A percentile compares a stretch with the other conserved stretches of the same genome.
These are phyloP conservation scores for Aspergillus sp. DNA, from an alignment of 2,329 filamentous ascomycete species.

Conservation along the genomic window DNA sequence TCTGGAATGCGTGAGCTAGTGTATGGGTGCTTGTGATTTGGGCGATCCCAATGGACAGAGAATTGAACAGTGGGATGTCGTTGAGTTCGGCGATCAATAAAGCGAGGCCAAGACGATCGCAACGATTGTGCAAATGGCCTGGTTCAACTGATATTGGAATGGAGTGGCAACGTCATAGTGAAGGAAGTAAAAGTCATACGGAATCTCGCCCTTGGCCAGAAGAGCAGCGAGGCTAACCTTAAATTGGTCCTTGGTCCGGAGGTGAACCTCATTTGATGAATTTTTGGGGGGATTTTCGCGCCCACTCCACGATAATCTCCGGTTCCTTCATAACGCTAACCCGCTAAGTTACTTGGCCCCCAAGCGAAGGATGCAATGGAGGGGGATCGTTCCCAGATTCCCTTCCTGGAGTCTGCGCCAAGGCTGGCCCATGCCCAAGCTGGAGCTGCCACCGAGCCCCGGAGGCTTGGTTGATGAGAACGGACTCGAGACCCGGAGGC, in stretches of 20 bases:
- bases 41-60: conserved; percentile 27
- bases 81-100: conserved; percentile 1
- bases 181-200: conserved; percentile 7
- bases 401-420: conserved; percentile 22
- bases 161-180: conserved; percentile 7
- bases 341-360: conserved; percentile 24
- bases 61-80: conserved; percentile 15
- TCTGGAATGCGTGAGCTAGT: conserved; percentile 4
- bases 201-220: conserved; percentile 8
- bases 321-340: conserved; percentile 25
- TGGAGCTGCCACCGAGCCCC: conserved; percentile 27
- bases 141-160: neutral
- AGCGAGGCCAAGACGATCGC: neutral
- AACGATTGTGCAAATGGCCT: neutral
- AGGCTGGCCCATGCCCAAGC: conserved; percentile 18
- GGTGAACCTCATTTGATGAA: conserved; percentile 14
- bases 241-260: conserved; percentile 12
- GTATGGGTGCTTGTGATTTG: conserved; percentile 14
- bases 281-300: conserved; percentile 16
- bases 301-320: conserved; percentile 32
- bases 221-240: conserved; percentile 12
- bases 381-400: conserved; percentile 28
- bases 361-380: conserved; percentile 23
- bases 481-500: conserved; percentile 15
- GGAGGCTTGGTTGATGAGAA: conserved; percentile 27